Evolutionary conservation across 352 stramenopile species (phyloP), one percentile per base, ranked within the genome.

Genomic region (Phytophthora capsici): DNA sequence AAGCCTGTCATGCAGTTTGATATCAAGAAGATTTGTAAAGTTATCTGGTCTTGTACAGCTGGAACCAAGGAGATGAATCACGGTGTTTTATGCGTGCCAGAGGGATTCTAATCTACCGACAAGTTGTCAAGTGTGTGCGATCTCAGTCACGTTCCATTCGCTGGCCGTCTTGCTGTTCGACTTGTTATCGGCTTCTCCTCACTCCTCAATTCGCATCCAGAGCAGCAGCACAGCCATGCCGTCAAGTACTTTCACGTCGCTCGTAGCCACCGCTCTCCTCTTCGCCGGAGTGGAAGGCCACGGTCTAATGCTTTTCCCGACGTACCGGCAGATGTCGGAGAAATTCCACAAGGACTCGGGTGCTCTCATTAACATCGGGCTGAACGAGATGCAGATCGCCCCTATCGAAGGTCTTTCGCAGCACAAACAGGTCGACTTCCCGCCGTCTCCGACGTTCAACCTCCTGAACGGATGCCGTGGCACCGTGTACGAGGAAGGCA

Each of bases 401-500:
- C 73, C 73, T 0, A 52, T 82, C 8, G 66, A 79, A 22, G 46
- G 55, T 30, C 63, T 82, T n/a, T 45, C 44, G 13, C 47, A 66
- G 16, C 57, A 66, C 58, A 72, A 63, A 30, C 73, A 82, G 51
- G 12, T 20, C 2, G 73, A 81, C 28, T 69, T 65, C 46, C 73
- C 73, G 3, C 40, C 52, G 19, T 54, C 64, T 2, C 26, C 53
- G 14, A 76, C 41, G 0, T 82, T 82, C 46, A 72, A 78, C 61
- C 34, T 82, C 13, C 28, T 72, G 45, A 78, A 82, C 45, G 64
- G 70, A 46, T 79, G 74, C 45, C 64, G 68, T n/a, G 72, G 72
- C 14, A 73, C 71, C 0, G 50, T 73, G 22, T 80, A 80, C 49
- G 70, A 78, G 34, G 34, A 67, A 36, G 61, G 66, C 17, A 75